Evolutionary conservation across 1,139 yeast species (phyloP), one percentile per base, ranked within the genome.

Genomic region (Sugiyamaella neomexicana): DNA sequence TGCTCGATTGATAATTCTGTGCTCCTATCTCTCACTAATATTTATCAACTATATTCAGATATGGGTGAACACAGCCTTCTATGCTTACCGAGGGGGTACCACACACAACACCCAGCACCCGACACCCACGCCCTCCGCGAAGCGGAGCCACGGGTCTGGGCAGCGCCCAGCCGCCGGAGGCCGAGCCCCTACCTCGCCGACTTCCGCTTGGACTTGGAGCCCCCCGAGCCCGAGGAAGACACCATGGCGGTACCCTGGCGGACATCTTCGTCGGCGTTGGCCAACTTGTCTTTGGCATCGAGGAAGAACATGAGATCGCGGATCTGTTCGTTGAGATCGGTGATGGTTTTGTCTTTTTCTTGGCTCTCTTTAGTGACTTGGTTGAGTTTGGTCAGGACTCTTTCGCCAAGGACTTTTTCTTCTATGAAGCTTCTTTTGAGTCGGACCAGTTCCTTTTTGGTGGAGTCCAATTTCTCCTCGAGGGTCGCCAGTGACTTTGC

Each of bases 231-330:
- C 15, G 50, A 37, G 17, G 43, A 37, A 8, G 41, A 32, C 4
- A 77, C 61, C 1, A 86, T 75, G 0, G 87, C 73, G 1, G 84
- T 80, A 0, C 96, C 96, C 58, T 89, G 86, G 60, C 75, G 80
- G 12, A 86, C 64, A 43, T 85, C 91, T 15, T 85, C 86, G 1
- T 82, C 78, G 23, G 88, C 86, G 65, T 83, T 79, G 62, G 83
- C 80, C 62, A 89, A 79, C 68, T 84, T 86, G 55, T 83, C 86
- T 65, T 80, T 87, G 2, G 87, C 79, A 58, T 87, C 95, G 51
- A 89, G 73, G 66, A 77, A 88, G 60, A 88, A 86, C 97, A 89
- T 87, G 55, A 90, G 70, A 67, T 90, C 97, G 39, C 78, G 80
- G 2, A 86, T 82, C 67, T 89, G 95, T 38, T 86, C 95, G 49